Percentiles rank a stretch among this genome's conserved stretches.
phyloP scores from a whole-genome alignment of 169 alveolate species.

The Cryptosporidium sp. region DNA sequence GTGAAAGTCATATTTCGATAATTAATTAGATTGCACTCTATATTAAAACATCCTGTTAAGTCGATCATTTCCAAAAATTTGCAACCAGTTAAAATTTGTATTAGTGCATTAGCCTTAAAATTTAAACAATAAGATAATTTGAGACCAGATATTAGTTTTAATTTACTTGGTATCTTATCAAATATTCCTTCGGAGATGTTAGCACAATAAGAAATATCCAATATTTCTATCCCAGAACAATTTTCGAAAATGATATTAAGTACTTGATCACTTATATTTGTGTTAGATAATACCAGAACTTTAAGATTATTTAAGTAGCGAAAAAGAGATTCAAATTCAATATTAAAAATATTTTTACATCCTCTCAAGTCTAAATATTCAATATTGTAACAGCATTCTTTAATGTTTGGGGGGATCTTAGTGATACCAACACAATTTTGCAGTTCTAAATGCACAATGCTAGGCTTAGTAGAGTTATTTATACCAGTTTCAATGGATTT shows the following conservation, averaged over 20 bases:
- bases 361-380: constrained; percentile 60
- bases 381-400: neutral
- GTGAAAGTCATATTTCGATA: neutral
- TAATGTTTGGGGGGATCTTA: constrained; percentile 22
- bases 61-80: constrained; percentile 32
- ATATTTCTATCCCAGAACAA: constrained; percentile 27
- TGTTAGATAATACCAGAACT: constrained; percentile 12
- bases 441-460: constrained; percentile 14
- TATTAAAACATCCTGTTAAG: constrained; percentile 26
- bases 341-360: constrained; percentile 10
- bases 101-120: neutral
- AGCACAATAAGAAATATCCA: constrained; percentile 30
- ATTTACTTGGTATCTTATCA: constrained; percentile 2
- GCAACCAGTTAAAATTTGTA: constrained; percentile 23
- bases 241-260: neutral
- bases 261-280: neutral
- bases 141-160: constrained; percentile 10
- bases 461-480: neutral
- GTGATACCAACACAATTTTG: constrained; percentile 7
- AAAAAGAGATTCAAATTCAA: constrained; percentile 20
- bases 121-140: constrained; percentile 46
- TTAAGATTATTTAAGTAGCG: constrained; percentile 11
- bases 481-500: neutral
- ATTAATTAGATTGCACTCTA: constrained; percentile 7
- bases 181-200: constrained; percentile 11